These are phyloP conservation scores for Solanum chacoense DNA, from an alignment of 305 asterid genomes.

Conservation along the genomic window DNA sequence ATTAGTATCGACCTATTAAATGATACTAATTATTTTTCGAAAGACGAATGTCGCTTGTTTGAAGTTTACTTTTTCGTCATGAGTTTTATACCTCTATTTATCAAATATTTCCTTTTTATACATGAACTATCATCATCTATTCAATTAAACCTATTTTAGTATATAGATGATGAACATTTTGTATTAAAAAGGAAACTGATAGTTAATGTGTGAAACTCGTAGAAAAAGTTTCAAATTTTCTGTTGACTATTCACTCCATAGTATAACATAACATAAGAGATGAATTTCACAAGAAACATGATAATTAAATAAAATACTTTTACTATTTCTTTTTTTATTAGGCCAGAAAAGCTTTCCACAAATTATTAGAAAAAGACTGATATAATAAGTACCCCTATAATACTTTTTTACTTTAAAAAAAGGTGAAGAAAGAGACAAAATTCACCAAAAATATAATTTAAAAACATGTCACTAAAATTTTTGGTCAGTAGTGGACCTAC, in stretches of 20 bases:
- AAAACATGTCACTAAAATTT: background rate
- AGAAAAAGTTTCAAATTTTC: background rate
- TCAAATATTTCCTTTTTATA: no score
- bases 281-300: background rate
- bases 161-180: background rate
- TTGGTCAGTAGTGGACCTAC: background rate
- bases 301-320: background rate
- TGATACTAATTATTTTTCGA: no score
- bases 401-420: background rate
- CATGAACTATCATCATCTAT: background rate
- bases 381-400: background rate
- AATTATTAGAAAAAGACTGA: background rate
- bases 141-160: background rate
- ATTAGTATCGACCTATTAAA: background rate
- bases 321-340: background rate
- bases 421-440: background rate
- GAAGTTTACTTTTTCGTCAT: no score
- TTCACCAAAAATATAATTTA: background rate
- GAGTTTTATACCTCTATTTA: background rate
- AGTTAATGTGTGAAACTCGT: rapidly evolving
- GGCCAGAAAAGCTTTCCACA: background rate
- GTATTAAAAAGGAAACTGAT: no score
- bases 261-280: background rate
- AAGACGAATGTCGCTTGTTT: rapidly evolving
- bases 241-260: background rate